These are phyloP conservation scores for Scleromitrula shiraiana DNA, from an alignment of 2,329 filamentous ascomycete species.

Conservation along the genomic window DNA sequence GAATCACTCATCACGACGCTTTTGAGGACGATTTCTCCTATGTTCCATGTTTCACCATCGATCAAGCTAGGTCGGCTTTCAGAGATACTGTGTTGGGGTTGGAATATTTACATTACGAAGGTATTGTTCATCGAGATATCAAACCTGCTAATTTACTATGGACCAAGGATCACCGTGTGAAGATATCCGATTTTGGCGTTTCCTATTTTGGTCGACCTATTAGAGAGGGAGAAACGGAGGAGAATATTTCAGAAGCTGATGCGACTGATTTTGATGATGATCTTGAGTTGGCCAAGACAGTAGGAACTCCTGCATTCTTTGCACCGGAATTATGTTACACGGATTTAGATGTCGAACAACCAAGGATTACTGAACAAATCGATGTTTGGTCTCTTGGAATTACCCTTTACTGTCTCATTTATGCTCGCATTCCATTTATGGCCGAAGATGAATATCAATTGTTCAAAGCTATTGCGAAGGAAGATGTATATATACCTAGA, in stretches of 20 bases:
- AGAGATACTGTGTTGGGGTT: conserved; percentile 87
- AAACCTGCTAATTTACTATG: conserved; percentile 87
- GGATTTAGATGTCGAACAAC: conserved; percentile 60
- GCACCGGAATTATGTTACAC: conserved; percentile 94
- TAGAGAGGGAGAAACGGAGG: conserved; percentile 71
- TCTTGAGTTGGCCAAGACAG: conserved; percentile 93
- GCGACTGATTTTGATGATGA: conserved; percentile 85
- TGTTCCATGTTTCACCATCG: conserved; percentile 85
- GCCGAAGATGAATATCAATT: conserved; percentile 87
- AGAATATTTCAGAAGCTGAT: conserved; percentile 70
- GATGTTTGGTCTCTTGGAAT: conserved; percentile 97
- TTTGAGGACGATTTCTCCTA: conserved; percentile 86
- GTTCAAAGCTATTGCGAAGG: conserved; percentile 84
- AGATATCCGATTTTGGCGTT: conserved; percentile 98
- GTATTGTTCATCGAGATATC: conserved; percentile 77
- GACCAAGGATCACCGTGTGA: conserved; percentile 76
- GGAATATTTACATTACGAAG: conserved; percentile 86
- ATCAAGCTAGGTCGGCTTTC: conserved; percentile 76
- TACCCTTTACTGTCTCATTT: conserved; percentile 92
- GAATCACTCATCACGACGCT: conserved; percentile 49
- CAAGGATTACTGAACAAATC: conserved; percentile 82
- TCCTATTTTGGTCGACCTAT: conserved; percentile 91
- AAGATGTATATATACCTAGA: conserved; percentile 82
- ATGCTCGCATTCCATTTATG: conserved; percentile 85
- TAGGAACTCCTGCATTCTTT: conserved; percentile 95